Conservation (phyloP, 2,329 filamentous ascomycete species). For the Fusarium equiseti region DNA sequence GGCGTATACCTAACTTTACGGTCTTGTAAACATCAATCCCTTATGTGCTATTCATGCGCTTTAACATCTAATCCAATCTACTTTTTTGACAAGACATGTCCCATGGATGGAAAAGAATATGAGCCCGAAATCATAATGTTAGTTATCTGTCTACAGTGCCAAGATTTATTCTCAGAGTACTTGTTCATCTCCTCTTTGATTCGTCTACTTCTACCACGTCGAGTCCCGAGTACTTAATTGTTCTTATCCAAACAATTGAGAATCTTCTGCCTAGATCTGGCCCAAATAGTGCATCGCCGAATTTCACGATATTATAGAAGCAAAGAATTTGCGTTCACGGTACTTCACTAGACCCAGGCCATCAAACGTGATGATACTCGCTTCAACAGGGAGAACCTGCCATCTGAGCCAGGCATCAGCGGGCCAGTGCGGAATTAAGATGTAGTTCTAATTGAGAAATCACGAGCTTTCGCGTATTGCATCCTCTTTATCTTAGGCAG, state of each 20-base stretch:
- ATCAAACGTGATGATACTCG: constrained; percentile 24
- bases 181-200: neutral
- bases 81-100: neutral
- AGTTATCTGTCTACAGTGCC: neutral
- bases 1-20: neutral
- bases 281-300: constrained; percentile 22
- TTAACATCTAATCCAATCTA: neutral
- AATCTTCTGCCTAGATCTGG: constrained; percentile 31
- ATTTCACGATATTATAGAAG: constrained; percentile 10
- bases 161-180: neutral
- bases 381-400: neutral
- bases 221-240: neutral
- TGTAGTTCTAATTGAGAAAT: constrained; percentile 12
- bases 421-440: neutral
- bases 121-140: neutral
- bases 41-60: neutral
- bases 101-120: neutral
- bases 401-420: constrained; percentile 43
- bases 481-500: constrained; percentile 41
- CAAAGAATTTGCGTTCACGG: constrained; percentile 34
- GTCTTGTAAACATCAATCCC: neutral
- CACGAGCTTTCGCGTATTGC: constrained; percentile 45
- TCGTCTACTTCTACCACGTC: neutral
- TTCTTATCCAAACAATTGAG: neutral
- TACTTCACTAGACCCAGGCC: constrained; percentile 8